phyloP scores from a whole-genome alignment of 2,329 filamentous ascomycete species.

The Ascochyta fabae region DNA sequence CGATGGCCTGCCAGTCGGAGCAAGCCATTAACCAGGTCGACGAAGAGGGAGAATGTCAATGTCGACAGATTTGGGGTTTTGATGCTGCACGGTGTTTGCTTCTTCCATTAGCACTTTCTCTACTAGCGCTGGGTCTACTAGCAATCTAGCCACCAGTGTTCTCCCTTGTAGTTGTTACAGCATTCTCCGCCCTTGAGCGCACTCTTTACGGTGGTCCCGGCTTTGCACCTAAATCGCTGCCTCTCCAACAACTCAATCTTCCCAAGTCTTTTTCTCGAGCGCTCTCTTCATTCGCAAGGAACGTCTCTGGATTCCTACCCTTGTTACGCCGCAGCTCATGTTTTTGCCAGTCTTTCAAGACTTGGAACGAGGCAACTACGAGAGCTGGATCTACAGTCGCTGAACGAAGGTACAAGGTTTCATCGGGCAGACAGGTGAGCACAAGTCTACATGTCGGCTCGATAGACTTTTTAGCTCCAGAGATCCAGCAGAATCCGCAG shows the following conservation, averaged over 20 bases:
- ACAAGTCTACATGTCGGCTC: slow-evolving; percentile 27
- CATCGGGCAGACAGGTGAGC: slow-evolving; percentile 36
- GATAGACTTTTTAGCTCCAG: slow-evolving; percentile 12
- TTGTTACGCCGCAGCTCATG: slow-evolving; percentile 34
- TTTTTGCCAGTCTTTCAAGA: slow-evolving; percentile 45
- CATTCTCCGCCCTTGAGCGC: slow-evolving; percentile 19
- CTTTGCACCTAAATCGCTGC: slow-evolving; percentile 26
- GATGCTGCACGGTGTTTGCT: no score
- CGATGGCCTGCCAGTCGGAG: no score
- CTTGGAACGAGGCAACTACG: slow-evolving; percentile 40
- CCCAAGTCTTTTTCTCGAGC: slow-evolving; percentile 35
- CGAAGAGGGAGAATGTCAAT: no score
- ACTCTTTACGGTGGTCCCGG: slow-evolving; percentile 10
- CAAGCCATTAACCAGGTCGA: no score
- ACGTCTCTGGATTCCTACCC: slow-evolving; percentile 24
- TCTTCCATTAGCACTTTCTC: no score
- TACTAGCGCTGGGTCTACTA: no score
- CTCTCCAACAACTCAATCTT: slow-evolving; percentile 34
- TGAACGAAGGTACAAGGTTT: slow-evolving; percentile 38
- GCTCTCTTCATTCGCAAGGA: slow-evolving; percentile 27
- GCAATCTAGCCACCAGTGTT: no score
- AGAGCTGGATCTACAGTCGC: slow-evolving; percentile 32
- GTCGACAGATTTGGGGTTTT: no score
- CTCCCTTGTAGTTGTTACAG: neutral
- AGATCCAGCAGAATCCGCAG: slow-evolving; percentile 29